phyloP scores from a whole-genome alignment of 2,329 filamentous ascomycete species.

The Cladosporium sp. region DNA sequence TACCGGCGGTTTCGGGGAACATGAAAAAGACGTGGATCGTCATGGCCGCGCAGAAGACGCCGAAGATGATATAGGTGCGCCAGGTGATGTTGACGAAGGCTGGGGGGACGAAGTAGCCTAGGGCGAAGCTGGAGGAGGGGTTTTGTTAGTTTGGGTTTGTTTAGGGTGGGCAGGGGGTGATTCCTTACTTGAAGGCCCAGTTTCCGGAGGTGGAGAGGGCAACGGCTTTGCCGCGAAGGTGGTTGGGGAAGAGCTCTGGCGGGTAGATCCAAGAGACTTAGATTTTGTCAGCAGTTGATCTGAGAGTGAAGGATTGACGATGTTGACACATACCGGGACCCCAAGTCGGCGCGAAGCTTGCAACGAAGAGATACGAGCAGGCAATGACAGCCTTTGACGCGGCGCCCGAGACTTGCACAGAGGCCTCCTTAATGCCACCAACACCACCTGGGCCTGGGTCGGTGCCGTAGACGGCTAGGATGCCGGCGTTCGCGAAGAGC shows the following conservation, averaged over 20 bases:
- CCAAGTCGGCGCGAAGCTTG: slow-evolving; percentile 62
- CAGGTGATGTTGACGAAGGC: slow-evolving; percentile 53
- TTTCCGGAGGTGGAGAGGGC: slow-evolving; percentile 57
- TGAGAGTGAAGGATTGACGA: not conserved
- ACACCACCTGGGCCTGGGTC: slow-evolving; percentile 31
- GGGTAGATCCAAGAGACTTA: slow-evolving; percentile 47
- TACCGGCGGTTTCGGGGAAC: slow-evolving; percentile 66
- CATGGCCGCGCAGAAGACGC: slow-evolving; percentile 63
- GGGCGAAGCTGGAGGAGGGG: slow-evolving; percentile 38
- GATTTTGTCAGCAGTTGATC: too few species aligned
- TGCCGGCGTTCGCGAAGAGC: slow-evolving; percentile 58
- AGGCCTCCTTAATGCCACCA: slow-evolving; percentile 38
- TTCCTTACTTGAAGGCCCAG: slow-evolving; percentile 50
- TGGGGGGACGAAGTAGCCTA: slow-evolving; percentile 55
- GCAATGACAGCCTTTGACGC: slow-evolving; percentile 53
- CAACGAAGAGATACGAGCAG: slow-evolving; percentile 69
- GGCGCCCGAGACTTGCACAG: slow-evolving; percentile 35
- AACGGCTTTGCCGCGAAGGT: slow-evolving; percentile 59
- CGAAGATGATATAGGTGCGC: slow-evolving; percentile 70
- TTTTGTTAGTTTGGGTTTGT: not conserved
- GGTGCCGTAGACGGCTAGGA: slow-evolving; percentile 57
- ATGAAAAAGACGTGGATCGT: slow-evolving; percentile 64
- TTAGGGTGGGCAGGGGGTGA: not conserved
- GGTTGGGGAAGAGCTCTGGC: slow-evolving; percentile 58
- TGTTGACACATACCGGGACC: slow-evolving; percentile 38